A percentile compares a stretch with the other conserved stretches of the same genome.
Evolutionary conservation across 495 filamentous ascomycete genomes (phyloP).

Genomic region (Daldinia caldariorum): DNA sequence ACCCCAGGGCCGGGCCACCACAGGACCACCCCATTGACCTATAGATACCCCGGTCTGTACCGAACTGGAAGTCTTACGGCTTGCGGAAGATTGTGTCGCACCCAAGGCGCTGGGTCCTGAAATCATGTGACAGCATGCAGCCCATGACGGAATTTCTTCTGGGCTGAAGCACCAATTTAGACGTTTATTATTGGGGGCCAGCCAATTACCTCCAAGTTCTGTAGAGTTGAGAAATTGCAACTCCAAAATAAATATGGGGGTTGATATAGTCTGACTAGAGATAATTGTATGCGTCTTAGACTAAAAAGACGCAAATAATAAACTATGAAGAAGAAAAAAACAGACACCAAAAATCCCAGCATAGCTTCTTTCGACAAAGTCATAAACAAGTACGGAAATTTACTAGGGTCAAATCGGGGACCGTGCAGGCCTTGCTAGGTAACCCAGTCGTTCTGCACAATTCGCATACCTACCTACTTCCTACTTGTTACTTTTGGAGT

Average conservation of each 20-base stretch:
- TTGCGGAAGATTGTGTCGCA: slow-evolving; percentile 43
- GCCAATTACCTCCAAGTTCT: slow-evolving; percentile 33
- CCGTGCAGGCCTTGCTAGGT: slow-evolving; percentile 35
- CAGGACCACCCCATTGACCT: slow-evolving; percentile 39
- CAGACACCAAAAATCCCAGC: slow-evolving; percentile 15
- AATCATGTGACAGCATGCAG: slow-evolving; percentile 46
- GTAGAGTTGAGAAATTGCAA: slow-evolving; percentile 26
- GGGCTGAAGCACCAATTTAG: slow-evolving; percentile 21
- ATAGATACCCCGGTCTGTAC: slow-evolving; percentile 44
- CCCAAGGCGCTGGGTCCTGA: slow-evolving; percentile 43
- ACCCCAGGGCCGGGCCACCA: slow-evolving; percentile 23
- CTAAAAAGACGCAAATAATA: neutral
- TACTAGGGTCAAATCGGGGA: slow-evolving; percentile 31
- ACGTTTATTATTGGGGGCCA: slow-evolving; percentile 22
- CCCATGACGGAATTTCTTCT: slow-evolving; percentile 32
- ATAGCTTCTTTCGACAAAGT: neutral
- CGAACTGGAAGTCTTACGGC: slow-evolving; percentile 42
- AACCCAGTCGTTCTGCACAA: slow-evolving; percentile 34
- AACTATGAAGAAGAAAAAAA: slow-evolving; percentile 23
- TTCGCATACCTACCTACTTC: too few species aligned
- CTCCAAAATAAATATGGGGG: slow-evolving; percentile 14
- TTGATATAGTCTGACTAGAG: slow-evolving; percentile 16
- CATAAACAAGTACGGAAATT: slow-evolving; percentile 27
- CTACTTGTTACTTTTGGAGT: slow-evolving; percentile 26
- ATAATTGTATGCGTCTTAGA: neutral